phyloP scores from a whole-genome alignment of 495 filamentous ascomycete species.

The Aspergillus haitiensis region DNA sequence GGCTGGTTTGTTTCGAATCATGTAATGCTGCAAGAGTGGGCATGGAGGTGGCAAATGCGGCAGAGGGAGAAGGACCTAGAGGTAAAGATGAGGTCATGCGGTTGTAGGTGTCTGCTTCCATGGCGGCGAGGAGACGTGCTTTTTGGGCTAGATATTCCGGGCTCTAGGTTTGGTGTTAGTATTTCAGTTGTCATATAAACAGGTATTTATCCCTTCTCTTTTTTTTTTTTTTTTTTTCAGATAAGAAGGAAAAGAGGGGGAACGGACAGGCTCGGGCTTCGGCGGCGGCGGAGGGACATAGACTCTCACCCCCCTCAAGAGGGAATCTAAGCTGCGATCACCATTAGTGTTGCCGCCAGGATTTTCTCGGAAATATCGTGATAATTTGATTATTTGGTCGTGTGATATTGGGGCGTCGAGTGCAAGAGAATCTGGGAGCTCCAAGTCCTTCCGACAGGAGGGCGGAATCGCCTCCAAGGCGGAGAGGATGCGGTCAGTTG shows the following conservation, averaged over 20 bases:
- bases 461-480: conserved; percentile 53
- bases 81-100: conserved; percentile 50
- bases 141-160: conserved; percentile 88
- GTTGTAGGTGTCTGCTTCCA: conserved; percentile 77
- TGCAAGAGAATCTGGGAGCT: conserved; percentile 40
- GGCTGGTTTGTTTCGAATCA: conserved; percentile 34
- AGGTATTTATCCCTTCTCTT: not conserved
- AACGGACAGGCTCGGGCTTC: conserved; percentile 71
- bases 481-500: conserved; percentile 68
- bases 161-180: conserved; percentile 53
- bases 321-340: conserved; percentile 53
- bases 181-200: not conserved
- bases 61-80: conserved; percentile 47
- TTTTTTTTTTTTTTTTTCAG: no score
- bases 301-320: conserved; percentile 70
- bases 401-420: conserved; percentile 77
- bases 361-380: conserved; percentile 49
- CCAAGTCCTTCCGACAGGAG: conserved; percentile 32
- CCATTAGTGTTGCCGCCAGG: conserved; percentile 18
- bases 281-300: conserved; percentile 75
- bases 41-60: conserved; percentile 54
- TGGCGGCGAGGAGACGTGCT: conserved; percentile 75
- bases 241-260: not conserved
- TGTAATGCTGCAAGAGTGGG: conserved; percentile 28
- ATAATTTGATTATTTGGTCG: conserved; percentile 68